Base-by-base conservation (phyloP, 352 stramenopile species). In the Phytophthora pistaciae region DNA sequence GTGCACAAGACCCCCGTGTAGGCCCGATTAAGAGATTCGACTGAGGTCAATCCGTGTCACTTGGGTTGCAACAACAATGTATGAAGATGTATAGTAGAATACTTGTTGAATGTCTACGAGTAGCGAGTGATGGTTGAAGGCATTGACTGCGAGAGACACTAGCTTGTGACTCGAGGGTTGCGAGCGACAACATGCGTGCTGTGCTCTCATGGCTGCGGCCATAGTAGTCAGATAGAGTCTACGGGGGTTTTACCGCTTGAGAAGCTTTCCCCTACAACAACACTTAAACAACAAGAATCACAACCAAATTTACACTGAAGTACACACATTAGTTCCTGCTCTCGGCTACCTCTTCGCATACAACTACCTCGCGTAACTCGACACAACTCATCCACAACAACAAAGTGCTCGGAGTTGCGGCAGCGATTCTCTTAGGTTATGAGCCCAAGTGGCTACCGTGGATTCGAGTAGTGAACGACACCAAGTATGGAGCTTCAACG, bases 51-150 rank as follows among this genome's bases (percentile, higher is more conserved):
- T 46, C 40, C 40, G 13, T 10, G 4, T 48, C 40, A 48, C 16
- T 48, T 48, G 40, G 40, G 40, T 48, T 48, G 14, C 40, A 48
- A n/a, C 40, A 48, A 48, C 40, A 48, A 20, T 48, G 40, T 48
- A 48, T 48, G 14, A 44, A 8, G 3, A 21, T 48, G 14, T n/a
- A 48, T 48, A 48, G 14, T 9, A 48, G 14, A 20, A n/a, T 21
- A 11, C 40, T 48, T 48, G 40, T 48, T 48, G 40, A 48, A 48
- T n/a, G 14, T 20, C 40, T 48, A 48, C 14, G 40, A 48, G 40
- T 48, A 48, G 40, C 14, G 40, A 48, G 40, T 48, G 40, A 48
- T 5, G 14, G 40, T 48, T 48, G 40, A 48, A n/a, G 40, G 36
- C 36, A 44, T 18, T 18, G 36, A 44, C 11, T 44, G 5, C 36